Percentiles rank a stretch among this genome's conserved stretches.
phyloP scores from a whole-genome alignment of 202 grass and related monocot genomes.

The Schoenoplectus triqueter region DNA sequence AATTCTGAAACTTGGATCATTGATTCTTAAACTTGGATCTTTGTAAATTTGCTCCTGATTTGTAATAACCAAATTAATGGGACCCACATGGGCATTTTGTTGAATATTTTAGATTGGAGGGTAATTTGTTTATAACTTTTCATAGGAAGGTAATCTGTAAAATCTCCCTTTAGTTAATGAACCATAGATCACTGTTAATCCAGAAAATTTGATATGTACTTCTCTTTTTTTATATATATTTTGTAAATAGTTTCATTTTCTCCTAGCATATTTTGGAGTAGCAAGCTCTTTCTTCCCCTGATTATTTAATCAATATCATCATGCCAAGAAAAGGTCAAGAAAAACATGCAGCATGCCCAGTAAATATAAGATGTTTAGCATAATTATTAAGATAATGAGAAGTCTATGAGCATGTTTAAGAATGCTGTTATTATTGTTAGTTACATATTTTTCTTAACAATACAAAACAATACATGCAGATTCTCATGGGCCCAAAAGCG shows the following conservation, averaged over 20 bases:
- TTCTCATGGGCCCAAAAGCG: constrained; percentile 92
- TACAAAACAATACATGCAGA: constrained; percentile 45
- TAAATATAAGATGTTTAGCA: constrained; percentile 8
- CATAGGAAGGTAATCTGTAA: no score
- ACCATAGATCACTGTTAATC: not conserved
- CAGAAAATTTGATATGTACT: not conserved
- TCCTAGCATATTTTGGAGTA: not conserved
- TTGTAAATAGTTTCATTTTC: not conserved
- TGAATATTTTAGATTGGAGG: no score
- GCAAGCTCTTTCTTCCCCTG: not conserved
- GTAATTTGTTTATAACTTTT: no score
- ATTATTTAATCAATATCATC: not conserved
- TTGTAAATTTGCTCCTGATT: not conserved
- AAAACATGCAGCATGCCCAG: not conserved
- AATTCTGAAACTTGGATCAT: not conserved
- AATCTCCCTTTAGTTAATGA: not conserved
- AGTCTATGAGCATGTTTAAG: not conserved
- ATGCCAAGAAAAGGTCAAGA: not conserved
- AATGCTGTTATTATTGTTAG: constrained; percentile 14
- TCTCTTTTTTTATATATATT: not conserved
- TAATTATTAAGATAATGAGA: not conserved
- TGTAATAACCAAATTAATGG: not conserved
- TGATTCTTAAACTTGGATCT: not conserved
- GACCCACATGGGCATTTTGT: no score
- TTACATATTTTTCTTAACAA: constrained; percentile 22